Evolutionary conservation across 2,329 filamentous ascomycete genomes (phyloP), one percentile per base, ranked within the genome.

Genomic region (Colletotrichum zoysiae): DNA sequence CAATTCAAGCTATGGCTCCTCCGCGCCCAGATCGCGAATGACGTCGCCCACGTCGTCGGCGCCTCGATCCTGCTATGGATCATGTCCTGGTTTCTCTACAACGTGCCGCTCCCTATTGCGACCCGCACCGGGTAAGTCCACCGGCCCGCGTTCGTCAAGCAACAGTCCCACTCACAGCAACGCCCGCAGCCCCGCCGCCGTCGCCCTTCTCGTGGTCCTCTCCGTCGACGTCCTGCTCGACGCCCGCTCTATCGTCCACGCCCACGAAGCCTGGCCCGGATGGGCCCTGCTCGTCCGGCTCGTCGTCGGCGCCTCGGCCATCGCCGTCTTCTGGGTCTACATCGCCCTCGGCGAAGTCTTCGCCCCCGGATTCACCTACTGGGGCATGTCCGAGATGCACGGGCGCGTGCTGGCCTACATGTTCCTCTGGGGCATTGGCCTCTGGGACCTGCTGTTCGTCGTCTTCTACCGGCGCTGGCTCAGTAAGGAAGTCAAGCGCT

Each of bases 271-370:
- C 11, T 81, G 81, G 78, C 76, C 77, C 9, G 76, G 75, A 40
- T 79, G 79, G 76, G 76, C 78, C n/a, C 74, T 83, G 4, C 44
- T 79, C 8, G 60, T 78, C 14, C 79, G 82, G 35, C 74, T 79
- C 5, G 20, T 78, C 30, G 75, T 79, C 33, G 81, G 81, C 5
- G 65, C 78, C 20, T 76, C 76, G 23, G 81, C 83, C 58, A 71
- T 84, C n/a, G 76, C 78, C 23, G 67, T 82, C 38, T 80, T 84
- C 61, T 71, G 81, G 58, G 76, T 78, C n/a, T 82, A 81, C 57
- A 73, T 82, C 26, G 79, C 76, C 14, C 44, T 78, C 44, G 77
- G 80, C n/a, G 74, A 76, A n/a, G 80, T 81, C 33, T 84, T 84
- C 56, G 81, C 81, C 0, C 56, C 64, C 1, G 77, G 76, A 2